Base-by-base conservation (phyloP, 1,284 basidiomycete genomes). In the Albatrellus sp. region DNA sequence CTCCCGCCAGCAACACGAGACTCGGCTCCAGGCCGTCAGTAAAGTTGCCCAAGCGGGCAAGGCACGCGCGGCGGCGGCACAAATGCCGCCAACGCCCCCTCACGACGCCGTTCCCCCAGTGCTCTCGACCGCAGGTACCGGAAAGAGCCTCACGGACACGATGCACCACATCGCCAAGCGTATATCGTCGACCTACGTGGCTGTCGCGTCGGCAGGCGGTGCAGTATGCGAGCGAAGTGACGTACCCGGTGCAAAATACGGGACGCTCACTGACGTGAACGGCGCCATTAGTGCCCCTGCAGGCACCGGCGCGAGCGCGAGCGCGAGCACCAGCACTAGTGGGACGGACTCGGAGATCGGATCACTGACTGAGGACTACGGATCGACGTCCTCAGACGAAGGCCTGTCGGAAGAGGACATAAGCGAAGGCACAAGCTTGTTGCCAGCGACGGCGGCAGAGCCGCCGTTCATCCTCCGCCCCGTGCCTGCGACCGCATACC, bases 351-450 rank as follows among this genome's bases (percentile, higher is more conserved):
- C 78, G 2, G 80, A 82, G 46, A 66, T 75, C 53, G 73, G 68
- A 44, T 77, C 77, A 30, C 60, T 80, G 36, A 71, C 72, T 14
- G 79, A 81, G 50, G 77, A 81, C 54, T 76, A 70, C 44, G 74
- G 71, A 24, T 80, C 74, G 7, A 76, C 72, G 3, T 57, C 61
- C 16, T 70, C 73, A 44, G 73, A 73, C 49, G 68, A 69, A 20
- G 73, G 73, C 29, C 58, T 58, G 40, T 67, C 64, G 14, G 72
- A 72, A 40, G 62, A 67, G 39, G 67, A 72, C 42, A 59, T 57
- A 40, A 46, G 37, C 16, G 52, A 60, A 43, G 56, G 39, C 48
- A 54, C 40, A 20, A 24, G 13, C 29, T 28, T 11, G 5, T 40
- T 29, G 28, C 17, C 20, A 14, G 58, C 61, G 51, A 60, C 62